phyloP scores from a whole-genome alignment of 495 filamentous ascomycete species.

The Xylaria bambusicola region DNA sequence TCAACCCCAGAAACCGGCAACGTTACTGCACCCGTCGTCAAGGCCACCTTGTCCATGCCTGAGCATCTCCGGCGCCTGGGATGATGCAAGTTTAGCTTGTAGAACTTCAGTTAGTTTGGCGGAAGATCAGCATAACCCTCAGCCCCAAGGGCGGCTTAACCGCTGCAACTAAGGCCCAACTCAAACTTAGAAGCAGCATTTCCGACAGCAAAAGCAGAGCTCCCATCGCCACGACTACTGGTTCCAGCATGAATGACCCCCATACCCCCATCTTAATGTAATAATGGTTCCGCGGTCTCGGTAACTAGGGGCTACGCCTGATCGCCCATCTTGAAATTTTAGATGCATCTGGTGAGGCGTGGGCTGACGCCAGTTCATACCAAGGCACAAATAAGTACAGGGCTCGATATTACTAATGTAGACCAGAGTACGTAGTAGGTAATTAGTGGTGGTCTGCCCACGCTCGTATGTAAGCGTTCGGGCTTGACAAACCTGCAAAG shows the following conservation, averaged over 20 bases:
- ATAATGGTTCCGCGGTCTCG: conserved; percentile 15
- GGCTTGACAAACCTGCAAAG: conserved; percentile 3
- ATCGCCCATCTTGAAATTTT: conserved; percentile 11
- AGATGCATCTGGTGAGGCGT: conserved; percentile 3
- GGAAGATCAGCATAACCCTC: neutral
- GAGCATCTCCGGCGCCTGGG: conserved; percentile 12
- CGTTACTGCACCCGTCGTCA: neutral
- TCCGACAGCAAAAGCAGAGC: neutral
- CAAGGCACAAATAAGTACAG: neutral
- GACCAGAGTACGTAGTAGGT: conserved; percentile 3
- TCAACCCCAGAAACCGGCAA: too few species aligned
- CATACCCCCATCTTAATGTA: conserved; percentile 11
- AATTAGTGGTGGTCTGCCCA: conserved; percentile 2
- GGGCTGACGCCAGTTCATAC: conserved; percentile 1
- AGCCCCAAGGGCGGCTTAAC: neutral
- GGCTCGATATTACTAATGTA: neutral
- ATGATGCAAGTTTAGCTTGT: neutral
- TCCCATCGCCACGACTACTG: neutral
- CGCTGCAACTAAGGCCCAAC: neutral
- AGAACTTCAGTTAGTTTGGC: too few species aligned
- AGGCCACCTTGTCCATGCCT: conserved; percentile 8
- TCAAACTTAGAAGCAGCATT: neutral
- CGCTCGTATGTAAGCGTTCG: neutral
- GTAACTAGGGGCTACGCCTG: conserved; percentile 9
- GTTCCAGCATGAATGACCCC: conserved; percentile 4